These are phyloP conservation scores for Cryphonectria naterciae DNA, from an alignment of 2,329 filamentous ascomycete genomes.

Conservation along the genomic window DNA sequence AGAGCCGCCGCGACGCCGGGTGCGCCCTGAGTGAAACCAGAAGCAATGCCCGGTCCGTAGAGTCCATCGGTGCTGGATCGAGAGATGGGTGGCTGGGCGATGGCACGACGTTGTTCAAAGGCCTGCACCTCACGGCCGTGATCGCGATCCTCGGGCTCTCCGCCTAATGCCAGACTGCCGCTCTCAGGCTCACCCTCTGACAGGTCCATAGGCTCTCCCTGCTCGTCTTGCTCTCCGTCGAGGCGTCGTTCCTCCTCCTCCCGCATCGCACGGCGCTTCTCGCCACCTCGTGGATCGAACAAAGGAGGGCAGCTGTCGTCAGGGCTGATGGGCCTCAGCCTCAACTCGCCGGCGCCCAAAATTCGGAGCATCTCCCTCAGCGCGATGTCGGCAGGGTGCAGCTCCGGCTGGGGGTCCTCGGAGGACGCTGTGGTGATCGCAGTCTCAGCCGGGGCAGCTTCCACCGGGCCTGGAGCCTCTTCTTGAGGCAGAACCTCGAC, in stretches of 20 bases:
- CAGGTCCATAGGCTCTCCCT: slow-evolving; percentile 40
- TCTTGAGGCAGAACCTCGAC: slow-evolving; percentile 40
- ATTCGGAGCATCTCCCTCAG: slow-evolving; percentile 28
- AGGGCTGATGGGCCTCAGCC: slow-evolving; percentile 19
- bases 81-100: slow-evolving; percentile 78
- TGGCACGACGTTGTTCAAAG: slow-evolving; percentile 64
- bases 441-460: slow-evolving; percentile 13
- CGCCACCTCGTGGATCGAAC: slow-evolving; percentile 81
- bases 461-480: slow-evolving; percentile 40
- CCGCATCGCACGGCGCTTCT: slow-evolving; percentile 76
- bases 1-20: slow-evolving; percentile 60
- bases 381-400: slow-evolving; percentile 21
- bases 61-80: slow-evolving; percentile 58
- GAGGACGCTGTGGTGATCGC: background rate
- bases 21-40: slow-evolving; percentile 52
- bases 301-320: slow-evolving; percentile 62
- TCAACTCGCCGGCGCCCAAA: slow-evolving; percentile 29
- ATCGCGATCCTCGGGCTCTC: slow-evolving; percentile 86
- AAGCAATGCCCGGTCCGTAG: slow-evolving; percentile 57
- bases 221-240: slow-evolving; percentile 53
- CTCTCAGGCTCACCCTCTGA: slow-evolving; percentile 80
- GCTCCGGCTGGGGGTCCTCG: slow-evolving; percentile 12
- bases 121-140: slow-evolving; percentile 52
- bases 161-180: slow-evolving; percentile 83
- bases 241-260: slow-evolving; percentile 68